Evolutionary conservation across 768 basidiomycete genomes (phyloP), one percentile per base, ranked within the genome.

Genomic region (Xerocomellus intermedius): DNA sequence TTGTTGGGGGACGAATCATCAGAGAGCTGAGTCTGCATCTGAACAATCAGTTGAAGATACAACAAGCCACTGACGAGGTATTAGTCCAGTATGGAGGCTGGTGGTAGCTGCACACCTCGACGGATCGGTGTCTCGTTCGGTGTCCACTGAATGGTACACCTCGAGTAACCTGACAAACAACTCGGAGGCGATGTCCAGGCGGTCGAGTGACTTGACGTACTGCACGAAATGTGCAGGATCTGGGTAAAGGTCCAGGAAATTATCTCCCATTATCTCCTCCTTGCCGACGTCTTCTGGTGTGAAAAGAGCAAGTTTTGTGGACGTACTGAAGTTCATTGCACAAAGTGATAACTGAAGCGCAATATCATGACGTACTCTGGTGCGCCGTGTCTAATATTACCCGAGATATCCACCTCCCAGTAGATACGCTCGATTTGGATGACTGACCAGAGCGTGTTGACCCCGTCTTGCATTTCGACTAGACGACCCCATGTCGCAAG

Each of bases 401-500:
- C 84, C 22, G 82, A 80, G 17, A 80, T 57, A 63, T 82, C 79
- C 35, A 83, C 70, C 32, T 78, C 69, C 88, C 89, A 88, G 36
- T 77, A 70, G 4, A 76, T 69, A 19, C 76, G 75, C 51, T 81
- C 75, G 13, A 77, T 77, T 42, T 69, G 72, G 21, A 89, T 72
- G 39, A 94, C 76, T 9, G 70, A 70, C 85, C 85, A 87, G 4
- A 94, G 62, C 1, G 79, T 77, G 17, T 74, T 71, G 17, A 81
- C 59, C 0, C 82, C 88, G 50, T 86, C 83, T 7, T 71, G 60
- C 6, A 69, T 63, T 35, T 76, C 76, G 0, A 85, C 77, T 4
- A 89, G 79, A 55, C 87, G 82, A 0, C 83, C 91, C 93, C 92
- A 96, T 0, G 87, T 86, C 5, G 76, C 67, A 21, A 95, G 69